Conservation (phyloP, 176 grass and related monocot species). For the Calamus simplicifolius region DNA sequence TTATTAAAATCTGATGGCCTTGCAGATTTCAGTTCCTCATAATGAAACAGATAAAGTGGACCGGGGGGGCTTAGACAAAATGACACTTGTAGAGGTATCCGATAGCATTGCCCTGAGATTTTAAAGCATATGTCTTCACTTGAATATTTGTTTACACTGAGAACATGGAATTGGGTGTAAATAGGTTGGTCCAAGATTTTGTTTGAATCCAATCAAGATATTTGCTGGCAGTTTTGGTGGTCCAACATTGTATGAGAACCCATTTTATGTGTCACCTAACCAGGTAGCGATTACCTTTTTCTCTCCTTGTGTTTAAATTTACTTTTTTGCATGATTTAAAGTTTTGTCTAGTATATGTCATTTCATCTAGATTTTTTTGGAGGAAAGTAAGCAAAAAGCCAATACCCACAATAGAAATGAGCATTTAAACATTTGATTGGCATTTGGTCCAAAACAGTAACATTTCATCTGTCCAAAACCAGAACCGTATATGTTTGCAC, state of each 20-base stretch:
- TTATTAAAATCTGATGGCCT: background rate
- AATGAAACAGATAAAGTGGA: conserved; percentile 92
- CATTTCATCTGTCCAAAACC: no score
- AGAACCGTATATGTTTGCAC: no score
- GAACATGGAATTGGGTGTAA: background rate
- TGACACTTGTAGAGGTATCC: conserved; percentile 84
- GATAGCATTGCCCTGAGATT: conserved; percentile 7
- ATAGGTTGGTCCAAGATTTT: conserved; percentile 98
- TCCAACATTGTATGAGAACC: conserved; percentile 83
- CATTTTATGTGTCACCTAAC: conserved; percentile 89
- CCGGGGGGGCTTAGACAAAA: conserved; percentile 89
- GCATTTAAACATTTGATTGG: no score
- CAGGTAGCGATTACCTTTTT: conserved; percentile 38
- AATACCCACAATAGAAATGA: no score
- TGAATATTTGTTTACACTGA: background rate
- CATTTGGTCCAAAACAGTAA: no score
- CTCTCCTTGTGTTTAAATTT: background rate
- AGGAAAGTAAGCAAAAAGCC: no score
- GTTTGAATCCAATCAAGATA: conserved; percentile 99
- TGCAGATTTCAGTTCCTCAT: conserved; percentile 80
- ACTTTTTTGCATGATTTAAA: no score
- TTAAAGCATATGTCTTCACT: background rate
- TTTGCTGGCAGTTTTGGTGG: conserved; percentile 97
- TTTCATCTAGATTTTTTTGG: no score
- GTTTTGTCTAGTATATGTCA: no score